Evolutionary conservation across 805 yeast genomes (phyloP).

Genomic region (Metschnikowia kofuensis): DNA sequence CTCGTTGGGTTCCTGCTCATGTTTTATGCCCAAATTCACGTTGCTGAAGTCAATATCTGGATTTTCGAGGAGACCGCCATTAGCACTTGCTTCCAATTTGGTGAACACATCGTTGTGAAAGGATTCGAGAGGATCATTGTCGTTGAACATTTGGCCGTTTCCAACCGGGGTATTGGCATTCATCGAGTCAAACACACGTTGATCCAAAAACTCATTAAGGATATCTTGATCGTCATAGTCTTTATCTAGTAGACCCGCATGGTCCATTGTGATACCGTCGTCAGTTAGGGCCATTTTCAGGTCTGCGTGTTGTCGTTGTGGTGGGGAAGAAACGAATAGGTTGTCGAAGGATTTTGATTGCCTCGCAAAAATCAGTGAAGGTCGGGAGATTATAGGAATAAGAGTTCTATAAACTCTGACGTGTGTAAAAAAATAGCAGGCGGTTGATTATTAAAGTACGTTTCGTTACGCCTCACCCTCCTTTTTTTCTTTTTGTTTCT

Average conservation of each 20-base stretch:
- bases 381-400: background rate
- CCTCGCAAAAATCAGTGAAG: background rate
- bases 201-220: constrained; percentile 55
- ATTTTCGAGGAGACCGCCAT: constrained; percentile 4
- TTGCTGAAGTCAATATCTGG: constrained; percentile 2
- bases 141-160: background rate
- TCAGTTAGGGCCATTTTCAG: constrained; percentile 21
- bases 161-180: constrained; percentile 20
- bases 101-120: constrained; percentile 7
- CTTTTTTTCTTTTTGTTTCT: constrained; percentile 1
- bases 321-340: background rate
- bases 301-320: background rate
- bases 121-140: constrained; percentile 1
- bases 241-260: constrained; percentile 20
- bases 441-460: background rate
- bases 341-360: background rate
- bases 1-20: constrained; percentile 13
- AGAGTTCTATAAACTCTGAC: background rate
- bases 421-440: background rate
- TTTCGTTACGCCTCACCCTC: background rate
- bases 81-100: constrained; percentile 5
- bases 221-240: constrained; percentile 44
- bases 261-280: constrained; percentile 23
- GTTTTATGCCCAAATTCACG: background rate
- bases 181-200: constrained; percentile 44